Percentiles rank a stretch among this genome's conserved stretches.
phyloP scores from a whole-genome alignment of 306 rosid species.

The Datisca glomerata region DNA sequence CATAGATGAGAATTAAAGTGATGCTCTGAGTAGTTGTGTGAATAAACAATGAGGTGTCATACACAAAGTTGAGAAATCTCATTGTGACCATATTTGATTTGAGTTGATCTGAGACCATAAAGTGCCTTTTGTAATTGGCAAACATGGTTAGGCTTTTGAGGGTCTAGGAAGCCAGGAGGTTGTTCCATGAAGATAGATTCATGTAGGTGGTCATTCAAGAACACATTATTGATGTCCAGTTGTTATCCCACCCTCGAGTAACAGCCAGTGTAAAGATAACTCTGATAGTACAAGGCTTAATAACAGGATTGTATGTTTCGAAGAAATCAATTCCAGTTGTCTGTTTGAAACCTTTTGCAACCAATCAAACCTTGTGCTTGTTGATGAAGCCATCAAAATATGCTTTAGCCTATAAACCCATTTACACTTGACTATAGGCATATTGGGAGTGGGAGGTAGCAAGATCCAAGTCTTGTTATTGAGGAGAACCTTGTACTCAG shows the following conservation, averaged over 20 bases:
- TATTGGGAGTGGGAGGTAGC: too few species aligned
- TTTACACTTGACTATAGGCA: too few species aligned
- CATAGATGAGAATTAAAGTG: not conserved
- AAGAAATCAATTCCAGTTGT: too few species aligned
- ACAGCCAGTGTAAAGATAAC: not conserved
- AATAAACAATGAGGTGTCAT: not conserved
- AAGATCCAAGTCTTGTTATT: too few species aligned
- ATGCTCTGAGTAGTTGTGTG: not conserved
- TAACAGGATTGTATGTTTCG: too few species aligned
- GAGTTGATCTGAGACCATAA: not conserved
- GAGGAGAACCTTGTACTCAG: too few species aligned
- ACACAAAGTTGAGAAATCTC: not conserved
- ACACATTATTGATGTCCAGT: not conserved
- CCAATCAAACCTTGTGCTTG: too few species aligned
- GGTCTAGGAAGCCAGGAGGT: not conserved
- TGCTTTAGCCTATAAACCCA: too few species aligned
- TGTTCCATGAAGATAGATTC: not conserved
- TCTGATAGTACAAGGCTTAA: not conserved
- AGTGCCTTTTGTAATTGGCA: not conserved
- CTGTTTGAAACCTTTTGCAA: too few species aligned
- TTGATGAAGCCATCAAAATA: too few species aligned
- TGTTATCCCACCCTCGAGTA: not conserved
- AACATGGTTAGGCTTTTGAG: not conserved
- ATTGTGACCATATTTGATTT: not conserved
- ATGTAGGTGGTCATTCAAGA: not conserved